A percentile compares a stretch with the other conserved stretches of the same genome.
These are phyloP conservation scores for Nectriaceae sp. DNA, from an alignment of 2,329 filamentous ascomycete genomes.

Conservation along the genomic window DNA sequence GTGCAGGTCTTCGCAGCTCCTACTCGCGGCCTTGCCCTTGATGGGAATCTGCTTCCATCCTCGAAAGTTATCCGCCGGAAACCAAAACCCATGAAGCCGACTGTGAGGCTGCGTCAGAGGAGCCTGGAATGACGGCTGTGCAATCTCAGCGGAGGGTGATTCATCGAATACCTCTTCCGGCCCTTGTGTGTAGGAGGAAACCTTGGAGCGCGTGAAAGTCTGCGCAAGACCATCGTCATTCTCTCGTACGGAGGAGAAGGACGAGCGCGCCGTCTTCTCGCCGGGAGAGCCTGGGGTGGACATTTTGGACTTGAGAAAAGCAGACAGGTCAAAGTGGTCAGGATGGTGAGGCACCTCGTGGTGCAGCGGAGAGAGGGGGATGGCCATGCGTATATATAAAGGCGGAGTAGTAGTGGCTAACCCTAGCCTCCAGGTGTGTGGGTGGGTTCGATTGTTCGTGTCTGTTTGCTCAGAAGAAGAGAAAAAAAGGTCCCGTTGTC, in stretches of 20 bases:
- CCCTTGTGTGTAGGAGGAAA: slow-evolving; percentile 57
- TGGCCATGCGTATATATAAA: slow-evolving; percentile 33
- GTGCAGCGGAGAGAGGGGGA: slow-evolving; percentile 33
- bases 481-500: no score
- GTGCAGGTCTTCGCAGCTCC: slow-evolving; percentile 62
- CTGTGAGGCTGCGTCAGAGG: slow-evolving; percentile 58
- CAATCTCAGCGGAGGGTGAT: slow-evolving; percentile 44
- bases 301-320: slow-evolving; percentile 40
- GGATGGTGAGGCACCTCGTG: slow-evolving; percentile 31
- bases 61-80: slow-evolving; percentile 58
- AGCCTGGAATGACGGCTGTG: slow-evolving; percentile 49
- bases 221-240: slow-evolving; percentile 60
- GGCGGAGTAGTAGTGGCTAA: slow-evolving; percentile 3
- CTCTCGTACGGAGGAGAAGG: slow-evolving; percentile 64
- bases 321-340: slow-evolving; percentile 34
- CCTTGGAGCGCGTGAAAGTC: slow-evolving; percentile 63
- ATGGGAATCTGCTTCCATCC: slow-evolving; percentile 66
- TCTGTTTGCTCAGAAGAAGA: no score
- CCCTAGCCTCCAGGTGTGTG: not conserved
- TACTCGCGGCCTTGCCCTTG: slow-evolving; percentile 59
- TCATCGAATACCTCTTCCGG: slow-evolving; percentile 56
- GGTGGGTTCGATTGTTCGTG: not conserved
- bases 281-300: slow-evolving; percentile 37
- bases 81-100: slow-evolving; percentile 59
- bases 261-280: slow-evolving; percentile 50